These are phyloP conservation scores for Zoysia pacifica DNA, from an alignment of 176 grass and related monocot species.

Conservation along the genomic window DNA sequence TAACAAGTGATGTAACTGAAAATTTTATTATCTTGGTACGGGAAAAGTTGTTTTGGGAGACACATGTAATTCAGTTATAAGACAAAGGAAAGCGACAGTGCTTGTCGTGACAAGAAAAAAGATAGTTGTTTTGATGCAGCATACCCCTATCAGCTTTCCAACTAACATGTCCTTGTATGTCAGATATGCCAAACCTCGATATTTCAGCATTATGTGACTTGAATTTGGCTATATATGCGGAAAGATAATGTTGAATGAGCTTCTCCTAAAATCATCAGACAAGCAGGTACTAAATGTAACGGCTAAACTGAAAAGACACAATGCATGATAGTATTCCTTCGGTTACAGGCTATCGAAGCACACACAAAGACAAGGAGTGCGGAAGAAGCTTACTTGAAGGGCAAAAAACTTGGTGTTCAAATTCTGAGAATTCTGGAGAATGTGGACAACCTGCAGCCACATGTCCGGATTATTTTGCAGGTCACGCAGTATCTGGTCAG, in stretches of 20 bases:
- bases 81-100: background rate
- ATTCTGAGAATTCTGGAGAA: slow-evolving; percentile 90
- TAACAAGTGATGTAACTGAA: background rate
- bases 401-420: slow-evolving; percentile 99
- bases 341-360: background rate
- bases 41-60: background rate
- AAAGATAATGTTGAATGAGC: background rate
- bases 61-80: background rate
- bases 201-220: background rate
- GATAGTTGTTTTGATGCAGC: background rate
- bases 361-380: background rate
- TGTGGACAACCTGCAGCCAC: slow-evolving; percentile 98
- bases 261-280: background rate
- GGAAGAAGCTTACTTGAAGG: slow-evolving; percentile 68
- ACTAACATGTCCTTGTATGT: background rate
- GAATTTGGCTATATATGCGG: background rate
- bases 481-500: slow-evolving; percentile 89
- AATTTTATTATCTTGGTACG: background rate
- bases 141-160: background rate
- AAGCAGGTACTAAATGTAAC: background rate
- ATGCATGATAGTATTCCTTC: background rate
- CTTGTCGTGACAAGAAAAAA: background rate
- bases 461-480: slow-evolving; percentile 95
- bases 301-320: background rate
- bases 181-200: background rate